Conservation (phyloP, 495 filamentous ascomycete species). For the Penicillium bialowiezense region DNA sequence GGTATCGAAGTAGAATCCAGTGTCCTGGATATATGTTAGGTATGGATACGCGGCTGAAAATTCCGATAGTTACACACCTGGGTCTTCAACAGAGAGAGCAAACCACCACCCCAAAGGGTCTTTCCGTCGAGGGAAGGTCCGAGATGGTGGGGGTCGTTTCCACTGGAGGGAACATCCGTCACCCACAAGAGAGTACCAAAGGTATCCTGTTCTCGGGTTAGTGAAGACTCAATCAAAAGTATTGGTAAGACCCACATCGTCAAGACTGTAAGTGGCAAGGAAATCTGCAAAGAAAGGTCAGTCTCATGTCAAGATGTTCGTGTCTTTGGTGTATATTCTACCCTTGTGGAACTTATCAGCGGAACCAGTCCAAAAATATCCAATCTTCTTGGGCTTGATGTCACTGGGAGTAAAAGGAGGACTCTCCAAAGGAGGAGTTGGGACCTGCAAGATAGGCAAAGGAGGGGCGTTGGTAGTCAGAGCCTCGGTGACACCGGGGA, state of each 20-base stretch:
- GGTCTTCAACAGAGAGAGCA: constrained; percentile 60
- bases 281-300: constrained; percentile 41
- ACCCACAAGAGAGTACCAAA: constrained; percentile 58
- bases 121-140: constrained; percentile 57
- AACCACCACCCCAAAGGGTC: constrained; percentile 56
- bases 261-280: constrained; percentile 57
- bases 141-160: constrained; percentile 62
- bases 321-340: neutral
- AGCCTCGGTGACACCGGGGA: constrained; percentile 57
- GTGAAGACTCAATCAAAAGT: neutral
- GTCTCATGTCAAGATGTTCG: neutral
- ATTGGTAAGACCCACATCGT: constrained; percentile 41
- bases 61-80: constrained; percentile 26
- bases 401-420: constrained; percentile 52
- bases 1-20: constrained; percentile 61
- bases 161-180: constrained; percentile 57
- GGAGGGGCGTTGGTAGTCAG: constrained; percentile 48
- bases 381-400: constrained; percentile 64
- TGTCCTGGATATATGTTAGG: constrained; percentile 37
- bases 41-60: neutral
- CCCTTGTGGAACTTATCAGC: constrained; percentile 57
- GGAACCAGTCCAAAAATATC: constrained; percentile 61
- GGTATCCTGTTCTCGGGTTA: constrained; percentile 39
- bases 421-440: constrained; percentile 53
- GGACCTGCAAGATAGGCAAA: constrained; percentile 56